Evolutionary conservation across 2,329 filamentous ascomycete species (phyloP).

Genomic region (Exophiala aquamarina): DNA sequence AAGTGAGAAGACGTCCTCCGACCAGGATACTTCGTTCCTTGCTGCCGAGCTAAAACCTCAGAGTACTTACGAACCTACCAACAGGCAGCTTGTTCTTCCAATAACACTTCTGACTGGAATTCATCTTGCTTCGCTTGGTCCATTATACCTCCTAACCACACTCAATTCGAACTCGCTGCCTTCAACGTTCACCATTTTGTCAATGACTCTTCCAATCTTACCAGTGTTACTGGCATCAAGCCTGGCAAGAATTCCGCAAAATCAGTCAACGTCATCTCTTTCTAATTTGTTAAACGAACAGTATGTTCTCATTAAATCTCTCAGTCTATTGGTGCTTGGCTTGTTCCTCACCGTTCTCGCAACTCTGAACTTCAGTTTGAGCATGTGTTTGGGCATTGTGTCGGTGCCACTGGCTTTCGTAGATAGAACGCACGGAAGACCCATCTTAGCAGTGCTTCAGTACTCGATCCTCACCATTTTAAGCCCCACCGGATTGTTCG

Average conservation of each 20-base stretch:
- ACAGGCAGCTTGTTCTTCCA: slow-evolving; percentile 49
- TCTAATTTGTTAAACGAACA: slow-evolving; percentile 15
- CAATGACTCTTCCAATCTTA: slow-evolving; percentile 43
- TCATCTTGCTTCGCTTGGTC: slow-evolving; percentile 76
- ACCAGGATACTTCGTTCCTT: slow-evolving; percentile 4
- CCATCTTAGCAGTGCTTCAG: slow-evolving; percentile 31
- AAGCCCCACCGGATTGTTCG: slow-evolving; percentile 54
- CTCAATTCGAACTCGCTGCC: slow-evolving; percentile 37
- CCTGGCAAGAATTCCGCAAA: slow-evolving; percentile 36
- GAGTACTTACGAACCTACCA: slow-evolving; percentile 28
- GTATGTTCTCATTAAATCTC: slow-evolving; percentile 70
- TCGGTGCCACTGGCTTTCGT: slow-evolving; percentile 76
- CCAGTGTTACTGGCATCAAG: slow-evolving; percentile 44
- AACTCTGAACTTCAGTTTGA: slow-evolving; percentile 91
- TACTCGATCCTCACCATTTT: slow-evolving; percentile 57
- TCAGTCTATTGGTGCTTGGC: slow-evolving; percentile 88
- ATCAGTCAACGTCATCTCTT: slow-evolving; percentile 58
- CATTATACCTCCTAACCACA: slow-evolving; percentile 79
- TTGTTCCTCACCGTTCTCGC: slow-evolving; percentile 90
- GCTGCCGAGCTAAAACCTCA: background rate
- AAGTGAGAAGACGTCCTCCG: slow-evolving; percentile 21
- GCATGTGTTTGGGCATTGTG: slow-evolving; percentile 79
- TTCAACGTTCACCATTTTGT: slow-evolving; percentile 54
- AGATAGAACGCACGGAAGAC: slow-evolving; percentile 30
- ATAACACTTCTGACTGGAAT: slow-evolving; percentile 69